A percentile compares a stretch with the other conserved stretches of the same genome.
phyloP scores from a whole-genome alignment of 768 basidiomycete genomes.

The Russula emetica region DNA sequence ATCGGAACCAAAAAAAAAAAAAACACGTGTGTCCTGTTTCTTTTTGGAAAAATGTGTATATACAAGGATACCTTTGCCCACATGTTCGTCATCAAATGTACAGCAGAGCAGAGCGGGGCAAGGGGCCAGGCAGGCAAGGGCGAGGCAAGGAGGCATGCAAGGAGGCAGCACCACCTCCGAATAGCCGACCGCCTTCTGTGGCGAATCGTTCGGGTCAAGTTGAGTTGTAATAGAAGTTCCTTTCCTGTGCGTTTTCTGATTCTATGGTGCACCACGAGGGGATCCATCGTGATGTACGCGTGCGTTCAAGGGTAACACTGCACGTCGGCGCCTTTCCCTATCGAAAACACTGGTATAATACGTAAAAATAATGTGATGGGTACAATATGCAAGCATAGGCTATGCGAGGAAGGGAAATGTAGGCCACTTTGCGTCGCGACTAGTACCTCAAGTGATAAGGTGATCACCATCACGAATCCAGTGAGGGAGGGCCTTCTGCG shows the following conservation, averaged over 20 bases:
- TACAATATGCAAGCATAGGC: conserved; percentile 19
- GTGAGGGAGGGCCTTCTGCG: not conserved
- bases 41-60: not conserved
- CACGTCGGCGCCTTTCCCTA: not conserved
- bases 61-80: not conserved
- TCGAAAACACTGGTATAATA: conserved; percentile 11
- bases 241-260: conserved; percentile 17
- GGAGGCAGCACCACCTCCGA: not conserved
- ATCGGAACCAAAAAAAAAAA: too few species aligned
- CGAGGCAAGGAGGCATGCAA: not conserved
- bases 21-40: not conserved
- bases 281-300: conserved; percentile 6
- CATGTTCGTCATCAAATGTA: not conserved
- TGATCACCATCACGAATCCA: conserved; percentile 11
- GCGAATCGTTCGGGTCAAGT: not conserved
- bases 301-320: not conserved
- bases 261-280: conserved; percentile 11
- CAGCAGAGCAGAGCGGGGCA: not conserved
- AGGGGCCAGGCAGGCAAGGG: not conserved
- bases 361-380: conserved; percentile 21
- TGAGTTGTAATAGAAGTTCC: not conserved
- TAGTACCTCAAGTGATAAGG: not conserved
- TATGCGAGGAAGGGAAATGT: conserved; percentile 7
- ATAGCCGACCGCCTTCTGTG: not conserved
- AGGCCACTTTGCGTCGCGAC: not conserved